Evolutionary conservation across 1,139 yeast species (phyloP).

Genomic region (Zygoascus sp.): DNA sequence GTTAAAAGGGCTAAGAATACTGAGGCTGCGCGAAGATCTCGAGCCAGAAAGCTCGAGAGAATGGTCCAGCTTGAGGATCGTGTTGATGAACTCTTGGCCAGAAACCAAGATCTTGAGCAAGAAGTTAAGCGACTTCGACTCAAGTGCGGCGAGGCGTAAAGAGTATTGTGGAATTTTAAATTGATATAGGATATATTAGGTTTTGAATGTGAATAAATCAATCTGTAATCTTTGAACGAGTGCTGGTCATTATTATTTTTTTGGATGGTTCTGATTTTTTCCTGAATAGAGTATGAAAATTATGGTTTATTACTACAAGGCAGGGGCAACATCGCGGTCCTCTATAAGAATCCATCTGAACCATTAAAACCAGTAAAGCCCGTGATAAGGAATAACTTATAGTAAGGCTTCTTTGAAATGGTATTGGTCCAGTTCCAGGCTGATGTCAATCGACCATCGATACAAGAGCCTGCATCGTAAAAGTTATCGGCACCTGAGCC

Average conservation of each 20-base stretch:
- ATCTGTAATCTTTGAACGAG: too few species aligned
- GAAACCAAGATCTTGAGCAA: slow-evolving; percentile 31
- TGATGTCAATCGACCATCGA: slow-evolving; percentile 70
- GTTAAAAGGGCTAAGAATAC: slow-evolving; percentile 94
- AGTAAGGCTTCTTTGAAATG: slow-evolving; percentile 58
- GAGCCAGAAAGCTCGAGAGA: slow-evolving; percentile 93
- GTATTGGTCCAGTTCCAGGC: slow-evolving; percentile 79
- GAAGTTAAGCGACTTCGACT: slow-evolving; percentile 29
- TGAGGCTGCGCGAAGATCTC: slow-evolving; percentile 94
- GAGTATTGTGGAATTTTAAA: background rate
- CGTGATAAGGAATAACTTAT: slow-evolving; percentile 56
- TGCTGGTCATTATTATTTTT: too few species aligned
- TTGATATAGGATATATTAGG: too few species aligned
- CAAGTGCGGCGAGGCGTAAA: slow-evolving; percentile 15
- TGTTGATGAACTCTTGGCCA: slow-evolving; percentile 58
- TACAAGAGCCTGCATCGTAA: slow-evolving; percentile 75
- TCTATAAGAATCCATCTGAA: slow-evolving; percentile 45
- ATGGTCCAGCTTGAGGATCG: slow-evolving; percentile 80
- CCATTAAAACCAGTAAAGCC: slow-evolving; percentile 78
- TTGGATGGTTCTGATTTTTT: background rate
- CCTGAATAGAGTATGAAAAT: background rate
- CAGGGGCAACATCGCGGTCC: background rate
- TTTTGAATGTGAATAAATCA: too few species aligned
- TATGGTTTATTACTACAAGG: background rate
- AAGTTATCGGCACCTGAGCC: slow-evolving; percentile 75